Percentiles rank a stretch among this genome's conserved stretches.
phyloP scores from a whole-genome alignment of 495 filamentous ascomycete genomes.

The Penicillium fimorum region DNA sequence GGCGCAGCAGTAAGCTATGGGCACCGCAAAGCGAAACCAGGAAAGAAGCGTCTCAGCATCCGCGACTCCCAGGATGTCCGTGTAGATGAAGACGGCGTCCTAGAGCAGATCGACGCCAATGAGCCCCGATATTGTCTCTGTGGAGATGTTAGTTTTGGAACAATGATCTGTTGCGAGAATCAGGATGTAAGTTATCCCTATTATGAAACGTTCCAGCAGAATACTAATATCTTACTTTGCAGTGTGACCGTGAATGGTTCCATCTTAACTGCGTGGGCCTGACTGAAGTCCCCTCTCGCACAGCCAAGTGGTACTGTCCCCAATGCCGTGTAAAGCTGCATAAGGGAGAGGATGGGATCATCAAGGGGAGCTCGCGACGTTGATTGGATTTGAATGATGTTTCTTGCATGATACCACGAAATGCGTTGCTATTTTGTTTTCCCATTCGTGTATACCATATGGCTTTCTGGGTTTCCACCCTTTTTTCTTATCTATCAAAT shows the following conservation, averaged over 20 bases:
- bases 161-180: constrained; percentile 96
- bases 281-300: constrained; percentile 67
- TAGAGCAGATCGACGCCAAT: constrained; percentile 79
- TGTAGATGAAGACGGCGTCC: constrained; percentile 47
- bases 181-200: constrained; percentile 64
- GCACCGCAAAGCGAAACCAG: constrained; percentile 74
- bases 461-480: neutral
- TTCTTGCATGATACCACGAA: constrained; percentile 36
- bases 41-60: constrained; percentile 50
- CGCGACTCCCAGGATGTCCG: constrained; percentile 42
- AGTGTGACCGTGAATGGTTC: constrained; percentile 85
- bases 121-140: constrained; percentile 91
- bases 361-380: constrained; percentile 35
- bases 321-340: constrained; percentile 71
- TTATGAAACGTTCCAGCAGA: neutral
- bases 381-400: constrained; percentile 20
- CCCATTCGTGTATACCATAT: neutral
- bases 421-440: constrained; percentile 13
- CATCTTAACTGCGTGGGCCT: constrained; percentile 87
- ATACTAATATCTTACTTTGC: constrained; percentile 23
- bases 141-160: constrained; percentile 86
- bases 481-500: constrained; percentile 1
- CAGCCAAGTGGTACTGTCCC: constrained; percentile 93
- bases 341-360: constrained; percentile 47
- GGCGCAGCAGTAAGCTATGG: constrained; percentile 74